Percentiles rank a stretch among this genome's conserved stretches.
These are phyloP conservation scores for Taxillus chinensis DNA, from an alignment of 164 flowering plant species.

Conservation along the genomic window DNA sequence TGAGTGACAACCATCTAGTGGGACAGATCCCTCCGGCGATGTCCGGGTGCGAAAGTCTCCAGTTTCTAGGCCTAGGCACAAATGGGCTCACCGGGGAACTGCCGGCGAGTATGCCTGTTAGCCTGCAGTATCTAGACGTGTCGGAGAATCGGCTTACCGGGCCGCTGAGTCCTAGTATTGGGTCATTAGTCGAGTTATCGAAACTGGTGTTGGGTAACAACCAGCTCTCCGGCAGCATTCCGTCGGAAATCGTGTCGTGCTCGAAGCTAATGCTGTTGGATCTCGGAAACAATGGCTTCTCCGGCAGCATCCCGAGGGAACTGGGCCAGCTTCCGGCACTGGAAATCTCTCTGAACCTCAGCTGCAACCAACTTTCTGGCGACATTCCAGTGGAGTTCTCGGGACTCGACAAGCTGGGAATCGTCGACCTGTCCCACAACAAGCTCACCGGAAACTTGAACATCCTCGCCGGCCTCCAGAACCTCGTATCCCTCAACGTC, in stretches of 20 bases:
- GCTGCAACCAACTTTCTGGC: constrained; percentile 70
- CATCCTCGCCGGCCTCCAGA: constrained; percentile 51
- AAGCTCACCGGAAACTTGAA: constrained; percentile 49
- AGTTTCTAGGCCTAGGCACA: constrained; percentile 75
- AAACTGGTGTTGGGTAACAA: constrained; percentile 61
- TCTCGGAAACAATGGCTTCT: constrained; percentile 58
- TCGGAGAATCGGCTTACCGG: constrained; percentile 76
- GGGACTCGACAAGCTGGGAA: constrained; percentile 54
- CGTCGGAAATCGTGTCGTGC: constrained; percentile 62
- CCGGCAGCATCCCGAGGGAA: constrained; percentile 68
- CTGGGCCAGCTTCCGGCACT: constrained; percentile 61
- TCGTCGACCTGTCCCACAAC: constrained; percentile 83
- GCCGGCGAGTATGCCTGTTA: constrained; percentile 48
- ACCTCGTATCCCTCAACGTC: constrained; percentile 74
- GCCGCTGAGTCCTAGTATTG: constrained; percentile 33
- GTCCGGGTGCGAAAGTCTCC: constrained; percentile 49
- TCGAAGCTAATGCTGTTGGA: constrained; percentile 57
- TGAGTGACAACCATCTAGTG: constrained; percentile 52
- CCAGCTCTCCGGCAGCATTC: constrained; percentile 59
- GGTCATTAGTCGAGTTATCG: constrained; percentile 47
- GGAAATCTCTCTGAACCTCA: constrained; percentile 77
- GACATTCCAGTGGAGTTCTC: constrained; percentile 53
- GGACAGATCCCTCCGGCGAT: constrained; percentile 66
- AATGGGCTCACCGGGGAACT: constrained; percentile 59
- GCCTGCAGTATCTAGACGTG: constrained; percentile 60